A percentile compares a stretch with the other conserved stretches of the same genome.
These are phyloP conservation scores for Boechera stricta DNA, from an alignment of 345 rosid species.

Conservation along the genomic window DNA sequence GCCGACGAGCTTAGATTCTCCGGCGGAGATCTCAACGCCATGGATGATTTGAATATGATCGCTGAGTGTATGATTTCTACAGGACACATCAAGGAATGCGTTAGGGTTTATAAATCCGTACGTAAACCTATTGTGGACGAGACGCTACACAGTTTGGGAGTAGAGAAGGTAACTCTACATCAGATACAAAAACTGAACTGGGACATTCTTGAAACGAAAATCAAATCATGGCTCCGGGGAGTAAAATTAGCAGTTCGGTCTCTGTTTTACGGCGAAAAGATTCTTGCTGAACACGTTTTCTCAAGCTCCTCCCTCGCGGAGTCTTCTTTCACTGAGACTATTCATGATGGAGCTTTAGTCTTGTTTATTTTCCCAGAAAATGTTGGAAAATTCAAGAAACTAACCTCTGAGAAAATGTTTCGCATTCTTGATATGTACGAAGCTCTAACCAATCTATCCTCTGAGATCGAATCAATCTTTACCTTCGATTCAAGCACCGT, in stretches of 20 bases:
- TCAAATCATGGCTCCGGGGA: constrained; percentile 60
- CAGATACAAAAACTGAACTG: constrained; percentile 66
- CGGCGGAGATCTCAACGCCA: constrained; percentile 45
- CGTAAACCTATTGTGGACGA: constrained; percentile 77
- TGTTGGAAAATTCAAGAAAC: constrained; percentile 54
- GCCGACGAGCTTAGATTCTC: constrained; percentile 47
- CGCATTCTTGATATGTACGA: constrained; percentile 70
- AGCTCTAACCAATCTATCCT: constrained; percentile 52
- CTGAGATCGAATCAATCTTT: constrained; percentile 72
- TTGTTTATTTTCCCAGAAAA: constrained; percentile 70
- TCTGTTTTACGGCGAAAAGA: constrained; percentile 69
- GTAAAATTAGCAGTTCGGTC: constrained; percentile 56
- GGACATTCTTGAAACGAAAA: constrained; percentile 61
- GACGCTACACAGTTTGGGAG: constrained; percentile 60
- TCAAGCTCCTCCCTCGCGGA: constrained; percentile 57
- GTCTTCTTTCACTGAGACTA: constrained; percentile 66
- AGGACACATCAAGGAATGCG: constrained; percentile 78
- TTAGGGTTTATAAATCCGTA: constrained; percentile 56
- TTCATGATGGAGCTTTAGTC: constrained; percentile 61
- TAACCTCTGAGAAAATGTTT: constrained; percentile 73
- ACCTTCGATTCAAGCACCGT: constrained; percentile 50
- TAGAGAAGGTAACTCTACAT: constrained; percentile 55
- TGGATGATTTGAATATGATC: constrained; percentile 69
- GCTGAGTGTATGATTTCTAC: constrained; percentile 86
- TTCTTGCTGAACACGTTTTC: constrained; percentile 74